A percentile compares a stretch with the other conserved stretches of the same genome.
These are phyloP conservation scores for Candida schatavii DNA, from an alignment of 805 yeast genomes.

Conservation along the genomic window DNA sequence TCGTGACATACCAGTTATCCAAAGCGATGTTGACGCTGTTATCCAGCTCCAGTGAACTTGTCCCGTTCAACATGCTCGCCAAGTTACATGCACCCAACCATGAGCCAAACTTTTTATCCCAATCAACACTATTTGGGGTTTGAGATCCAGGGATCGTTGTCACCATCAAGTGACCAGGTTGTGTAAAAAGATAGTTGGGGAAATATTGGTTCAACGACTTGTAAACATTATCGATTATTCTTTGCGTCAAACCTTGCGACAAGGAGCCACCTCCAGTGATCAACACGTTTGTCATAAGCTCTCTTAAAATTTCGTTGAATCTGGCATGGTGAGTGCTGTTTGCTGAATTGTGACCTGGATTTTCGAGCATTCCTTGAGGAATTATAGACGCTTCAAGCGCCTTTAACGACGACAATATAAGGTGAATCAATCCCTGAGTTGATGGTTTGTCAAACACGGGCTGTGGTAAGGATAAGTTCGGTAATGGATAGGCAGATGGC, in stretches of 20 bases:
- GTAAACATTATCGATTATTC: conserved; percentile 54
- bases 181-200: conserved; percentile 43
- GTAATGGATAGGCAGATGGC: conserved; percentile 53
- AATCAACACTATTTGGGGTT: conserved; percentile 28
- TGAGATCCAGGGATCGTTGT: conserved; percentile 22
- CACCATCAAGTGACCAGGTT: conserved; percentile 16
- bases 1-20: conserved; percentile 55
- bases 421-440: conserved; percentile 46
- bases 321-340: conserved; percentile 18
- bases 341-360: conserved; percentile 27
- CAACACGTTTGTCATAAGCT: conserved; percentile 42
- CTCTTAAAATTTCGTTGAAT: conserved; percentile 39
- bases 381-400: conserved; percentile 33
- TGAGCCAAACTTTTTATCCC: conserved; percentile 57
- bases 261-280: conserved; percentile 61
- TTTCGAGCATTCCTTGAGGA: conserved; percentile 13
- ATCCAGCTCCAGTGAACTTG: conserved; percentile 2
- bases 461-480: conserved; percentile 26
- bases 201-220: conserved; percentile 42
- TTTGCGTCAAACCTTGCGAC: conserved; percentile 53
- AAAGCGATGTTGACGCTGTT: conserved; percentile 32
- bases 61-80: conserved; percentile 57
- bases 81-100: conserved; percentile 77
- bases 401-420: conserved; percentile 35
- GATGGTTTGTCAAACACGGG: conserved; percentile 43